Evolutionary conservation across 2,329 filamentous ascomycete species (phyloP), one percentile per base, ranked within the genome.

Genomic region (Atkinsonella texensis): DNA sequence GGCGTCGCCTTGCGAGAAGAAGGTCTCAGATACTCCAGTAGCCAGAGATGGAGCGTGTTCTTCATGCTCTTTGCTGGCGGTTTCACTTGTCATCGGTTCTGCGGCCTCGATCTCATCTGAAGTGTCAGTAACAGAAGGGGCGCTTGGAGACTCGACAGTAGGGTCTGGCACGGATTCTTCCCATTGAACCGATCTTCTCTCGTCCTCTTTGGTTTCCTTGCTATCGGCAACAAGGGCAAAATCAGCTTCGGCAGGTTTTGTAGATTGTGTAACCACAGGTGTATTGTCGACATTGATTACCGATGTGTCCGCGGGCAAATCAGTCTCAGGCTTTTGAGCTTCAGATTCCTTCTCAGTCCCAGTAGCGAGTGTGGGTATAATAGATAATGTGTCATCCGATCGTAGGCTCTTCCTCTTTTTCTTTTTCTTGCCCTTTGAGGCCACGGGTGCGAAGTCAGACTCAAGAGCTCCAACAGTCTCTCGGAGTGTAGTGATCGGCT

Each of bases 1-100:
- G 15, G 42, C 46, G 23, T 64, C 60, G n/a, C 54, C 60, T 49
- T 68, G 65, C 5, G 63, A 61, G 43, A 66, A 66, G 10, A 67
- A 54, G 10, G 61, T 60, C 52, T 66, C 64, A 12, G 65, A 66
- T 15, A 61, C 33, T 35, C 62, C 54, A 3, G 63, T 18, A 46
- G 45, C 5, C 42, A 49, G 10, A 20, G 40, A 8, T 48, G 20
- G 18, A 35, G 46, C 12, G 54, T 57, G 17, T n/a, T 49, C 11
- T 49, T 28, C 15, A 18, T n/a, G 15, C 32, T 35, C 41, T 28
- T 38, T 15, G 33, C 47, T 17, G 4, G 41, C 43, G 28, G 1
- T 4, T 7, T 46, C 17, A 11, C n/a, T 38, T 23, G 5, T 33
- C 41, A 10, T 18, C 5, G 33, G 12, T 28, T 46, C 52, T 18